Base-by-base conservation (phyloP, 129 eudicot species). In the Dittrichia graveolens region DNA sequence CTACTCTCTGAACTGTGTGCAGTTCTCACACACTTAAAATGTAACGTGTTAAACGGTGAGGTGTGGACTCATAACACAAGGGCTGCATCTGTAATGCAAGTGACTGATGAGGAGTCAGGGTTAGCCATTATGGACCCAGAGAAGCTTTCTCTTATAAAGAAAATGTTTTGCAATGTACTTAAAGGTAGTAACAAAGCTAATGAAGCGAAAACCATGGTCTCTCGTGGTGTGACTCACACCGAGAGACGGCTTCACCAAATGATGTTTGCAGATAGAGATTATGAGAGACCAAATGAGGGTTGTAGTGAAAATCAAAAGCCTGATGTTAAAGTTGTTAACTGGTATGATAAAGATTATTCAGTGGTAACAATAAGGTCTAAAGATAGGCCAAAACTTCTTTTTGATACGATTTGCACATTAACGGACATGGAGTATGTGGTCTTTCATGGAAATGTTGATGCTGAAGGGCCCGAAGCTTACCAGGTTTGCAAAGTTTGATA, bases 11-110 rank as follows among this genome's bases (percentile, higher is more conserved):
- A 95, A 75, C 84, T 95, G 40, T 84, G 96, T 60, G 97, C 99
- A 34, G 97, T 95, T 53, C 97, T 95, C 14, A 86, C 96, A 16
- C 84, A 95, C 84, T 91, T 91, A 15, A 90, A 91, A 68, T 95
- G 99, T 81, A 95, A 91, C 69, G 97, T 95, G 67, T 89, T 95
- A 69, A 88, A 87, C 63, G 96, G 91, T 4, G 96, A 95, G 77
- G 93, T 95, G 37, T 95, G 99, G 99, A 95, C 99, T 45, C 99
- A 95, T 79, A 95, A 95, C 90, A 86, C 96, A n/a, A 83, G 97
- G 64, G 99, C 96, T 39, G 99, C 99, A 67, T 86, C 97, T 3
- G 91, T 95, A 15, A 75, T 95, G 84, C 94, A 91, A 75, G 91
- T 95, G 16, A 89, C 98, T 0, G 97, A 91, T 62, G 94, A 86